phyloP scores from a whole-genome alignment of 2,329 filamentous ascomycete species.

The Thelonectria rubi region DNA sequence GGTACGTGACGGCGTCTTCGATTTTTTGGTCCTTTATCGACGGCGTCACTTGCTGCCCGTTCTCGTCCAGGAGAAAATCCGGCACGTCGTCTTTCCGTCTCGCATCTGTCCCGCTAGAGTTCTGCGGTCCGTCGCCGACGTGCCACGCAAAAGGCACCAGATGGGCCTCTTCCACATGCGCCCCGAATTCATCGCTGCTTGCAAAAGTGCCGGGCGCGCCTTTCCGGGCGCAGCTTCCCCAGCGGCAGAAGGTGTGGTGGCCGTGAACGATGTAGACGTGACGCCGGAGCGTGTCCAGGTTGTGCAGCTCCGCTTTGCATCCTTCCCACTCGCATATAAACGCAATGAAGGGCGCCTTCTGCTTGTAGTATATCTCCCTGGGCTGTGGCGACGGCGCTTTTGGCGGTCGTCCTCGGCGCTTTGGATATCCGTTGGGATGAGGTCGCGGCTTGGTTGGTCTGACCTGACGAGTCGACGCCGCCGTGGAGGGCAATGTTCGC shows the following conservation, averaged over 20 bases:
- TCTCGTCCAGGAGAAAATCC: slow-evolving; percentile 59
- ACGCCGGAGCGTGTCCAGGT: slow-evolving; percentile 65
- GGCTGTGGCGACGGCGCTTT: slow-evolving; percentile 51
- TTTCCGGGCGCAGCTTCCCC: slow-evolving; percentile 44
- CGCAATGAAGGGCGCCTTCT: slow-evolving; percentile 56
- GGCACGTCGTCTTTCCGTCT: slow-evolving; percentile 49
- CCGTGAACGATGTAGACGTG: slow-evolving; percentile 64
- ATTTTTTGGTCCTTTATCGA: slow-evolving; percentile 61
- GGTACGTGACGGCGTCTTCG: slow-evolving; percentile 59
- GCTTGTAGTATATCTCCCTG: slow-evolving; percentile 52
- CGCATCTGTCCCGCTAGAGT: slow-evolving; percentile 41
- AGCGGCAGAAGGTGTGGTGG: slow-evolving; percentile 39
- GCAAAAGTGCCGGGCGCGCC: slow-evolving; percentile 47
- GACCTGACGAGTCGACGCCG: slow-evolving; percentile 34
- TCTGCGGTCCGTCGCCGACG: slow-evolving; percentile 66
- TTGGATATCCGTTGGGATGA: slow-evolving; percentile 40
- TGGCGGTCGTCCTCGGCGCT: slow-evolving; percentile 55
- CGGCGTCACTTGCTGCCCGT: slow-evolving; percentile 67
- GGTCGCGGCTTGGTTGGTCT: slow-evolving; percentile 44
- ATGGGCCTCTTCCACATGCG: slow-evolving; percentile 64
- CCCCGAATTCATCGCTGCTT: slow-evolving; percentile 50
- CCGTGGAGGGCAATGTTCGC: slow-evolving; percentile 30
- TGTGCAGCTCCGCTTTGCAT: slow-evolving; percentile 69
- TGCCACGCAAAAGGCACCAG: slow-evolving; percentile 65
- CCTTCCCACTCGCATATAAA: slow-evolving; percentile 69